Evolutionary conservation across 441 rosid genomes (phyloP), one percentile per base, ranked within the genome.

Genomic region (Pelargonium australe): DNA sequence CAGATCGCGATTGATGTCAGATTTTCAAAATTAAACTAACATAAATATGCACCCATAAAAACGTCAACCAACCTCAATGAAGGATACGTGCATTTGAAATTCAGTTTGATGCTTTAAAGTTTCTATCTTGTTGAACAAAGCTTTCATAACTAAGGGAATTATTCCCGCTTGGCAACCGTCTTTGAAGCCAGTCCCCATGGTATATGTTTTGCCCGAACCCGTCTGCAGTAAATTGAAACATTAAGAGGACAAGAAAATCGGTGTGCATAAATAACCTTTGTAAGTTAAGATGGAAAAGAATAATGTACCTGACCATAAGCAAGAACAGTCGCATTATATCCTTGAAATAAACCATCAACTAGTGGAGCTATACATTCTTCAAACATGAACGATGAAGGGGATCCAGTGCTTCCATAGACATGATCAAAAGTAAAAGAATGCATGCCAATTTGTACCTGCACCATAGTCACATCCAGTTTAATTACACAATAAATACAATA

Each of bases 291-390:
- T 5, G 16, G 19, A 51, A 51, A 51, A 51, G 58, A 12, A 51
- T 51, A 51, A 51, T 51, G n/a, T 16, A 51, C n/a, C 53, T 92
- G 99, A 31, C 99, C 99, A 79, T 95, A 95, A 72, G 99, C 99
- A 67, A 95, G 97, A 67, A 95, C 98, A 0, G 98, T 95, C 2
- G 97, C 99, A 80, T 95, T 95, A 82, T 92, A 92, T 69, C 99
- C 98, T 78, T 90, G 99, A 77, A 95, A 95, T 65, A 95, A 86
- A 16, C 97, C 99, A 55, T 92, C 96, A 19, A 95, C 98, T 0
- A 95, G 87, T 0, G 96, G 87, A 2, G 87, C 83, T 71, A 86
- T 73, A 17, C 98, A 95, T 84, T 92, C 92, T 80, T 87, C 91
- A 80, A 87, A 92, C 89, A 92, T 92, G 60, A 85, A 76, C 17